Base-by-base conservation (phyloP, 2,329 filamentous ascomycete species). In the Pseudogymnoascus sp. region DNA sequence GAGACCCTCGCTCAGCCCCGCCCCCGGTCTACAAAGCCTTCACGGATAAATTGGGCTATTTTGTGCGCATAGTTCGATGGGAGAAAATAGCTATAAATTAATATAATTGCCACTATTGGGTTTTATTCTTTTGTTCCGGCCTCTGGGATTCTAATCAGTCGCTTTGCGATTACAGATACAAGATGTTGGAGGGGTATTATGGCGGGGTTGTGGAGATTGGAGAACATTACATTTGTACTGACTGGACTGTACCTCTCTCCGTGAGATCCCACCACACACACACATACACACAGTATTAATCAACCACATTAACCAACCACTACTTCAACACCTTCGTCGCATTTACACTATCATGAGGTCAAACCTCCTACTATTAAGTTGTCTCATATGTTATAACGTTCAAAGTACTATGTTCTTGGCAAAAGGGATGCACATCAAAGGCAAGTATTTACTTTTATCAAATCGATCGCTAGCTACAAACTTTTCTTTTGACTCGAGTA, bases 361-460 rank as follows among this genome's bases (percentile, higher is more conserved):
- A 56, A 56, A 33, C 26, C n/a, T 19, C 26, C n/a, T 26, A 31
- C n/a, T 17, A 56, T 13, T 31, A 56, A 33, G 29, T 7, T 31
- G 31, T 31, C 46, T 31, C 46, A 56, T 31, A 56, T 33, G 29
- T 26, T 26, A 56, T 29, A 53, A 53, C 29, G 29, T 56, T 56
- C 50, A 56, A 56, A 33, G 13, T 33, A 13, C 33, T 33, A 5
- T 56, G 50, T 21, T 33, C 50, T 33, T 4, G 17, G 50, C 50
- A 21, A 56, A 56, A 21, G 11, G n/a, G 11, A 35, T 56, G 29
- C 10, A 33, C 50, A 33, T 33, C 29, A 56, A 56, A 33, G 50
- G 29, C 50, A 56, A 56, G 29, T 56, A 56, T 56, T 56, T 56
- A 56, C 50, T 56, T 56, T 56, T 56, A 56, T 56, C 29, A 35